A percentile compares a stretch with the other conserved stretches of the same genome.
phyloP scores from a whole-genome alignment of 306 rosid genomes.

The Prunus mira region DNA sequence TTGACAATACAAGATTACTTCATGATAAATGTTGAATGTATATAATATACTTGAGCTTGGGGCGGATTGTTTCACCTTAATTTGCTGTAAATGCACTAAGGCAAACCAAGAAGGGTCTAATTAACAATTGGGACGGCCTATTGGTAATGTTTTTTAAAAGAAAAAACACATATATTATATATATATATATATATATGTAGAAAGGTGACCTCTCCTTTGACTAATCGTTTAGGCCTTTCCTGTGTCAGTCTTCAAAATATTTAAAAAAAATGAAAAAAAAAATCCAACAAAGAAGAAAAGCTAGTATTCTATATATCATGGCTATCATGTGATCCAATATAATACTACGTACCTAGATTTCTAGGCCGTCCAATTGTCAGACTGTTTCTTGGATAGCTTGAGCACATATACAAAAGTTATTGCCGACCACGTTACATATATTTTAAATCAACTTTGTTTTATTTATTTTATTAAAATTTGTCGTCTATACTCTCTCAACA shows the following conservation, averaged over 20 bases:
- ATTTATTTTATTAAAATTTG: too few relatives aligned
- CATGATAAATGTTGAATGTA: background rate
- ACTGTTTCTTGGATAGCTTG: background rate
- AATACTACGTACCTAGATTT: background rate
- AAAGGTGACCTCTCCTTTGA: background rate
- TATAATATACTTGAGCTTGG: background rate
- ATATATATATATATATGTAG: too few relatives aligned
- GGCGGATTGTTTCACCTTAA: background rate
- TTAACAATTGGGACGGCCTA: background rate
- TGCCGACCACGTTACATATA: too few relatives aligned
- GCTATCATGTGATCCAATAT: background rate
- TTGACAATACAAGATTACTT: too few relatives aligned
- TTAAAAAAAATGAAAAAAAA: too few relatives aligned
- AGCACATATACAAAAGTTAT: too few relatives aligned
- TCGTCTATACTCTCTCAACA: too few relatives aligned
- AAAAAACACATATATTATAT: background rate
- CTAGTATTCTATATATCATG: background rate
- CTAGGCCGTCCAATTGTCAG: background rate
- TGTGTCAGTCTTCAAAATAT: background rate
- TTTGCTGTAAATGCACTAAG: background rate
- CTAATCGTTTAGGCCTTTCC: background rate
- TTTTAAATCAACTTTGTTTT: too few relatives aligned
- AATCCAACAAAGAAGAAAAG: too few relatives aligned
- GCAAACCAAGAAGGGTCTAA: background rate
- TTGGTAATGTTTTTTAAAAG: background rate